Base-by-base conservation (phyloP, 2,329 filamentous ascomycete genomes). In the Ceratocystis smalleyi region DNA sequence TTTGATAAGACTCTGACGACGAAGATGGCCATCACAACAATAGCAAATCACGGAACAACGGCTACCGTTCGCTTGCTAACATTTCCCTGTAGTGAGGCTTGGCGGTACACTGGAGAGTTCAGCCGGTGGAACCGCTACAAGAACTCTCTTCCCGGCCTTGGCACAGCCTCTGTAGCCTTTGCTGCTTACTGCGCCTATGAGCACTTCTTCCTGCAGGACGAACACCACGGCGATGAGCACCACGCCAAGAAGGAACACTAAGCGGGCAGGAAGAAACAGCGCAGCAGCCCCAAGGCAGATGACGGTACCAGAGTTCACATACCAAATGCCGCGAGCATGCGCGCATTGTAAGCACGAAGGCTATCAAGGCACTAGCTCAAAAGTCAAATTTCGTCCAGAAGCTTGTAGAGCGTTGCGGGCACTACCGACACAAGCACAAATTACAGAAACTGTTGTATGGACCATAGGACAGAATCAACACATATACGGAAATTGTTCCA, bases 101-200 rank as follows among this genome's bases (percentile, higher is more conserved):
- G 94, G 94, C 83, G 94, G 76, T 96, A 96, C 80, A 85, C 82
- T 43, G 94, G 92, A 68, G 86, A 83, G 64, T 97, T 96, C 80
- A 87, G 86, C 69, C 84, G 92, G 71, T 88, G 80, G 78, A 95
- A 96, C 78, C 87, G 94, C 70, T 94, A 96, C 80, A 91, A 86
- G 78, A 79, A 82, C 71, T 80, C 84, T 68, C 90, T 99, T 74
- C 94, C 94, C 45, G 94, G 94, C 67, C 81, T 99, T 71, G 94
- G 94, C 68, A 95, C 92, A 70, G 94, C 91, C 40, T 88, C 88
- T 4, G 91, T 94, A 67, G 91, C 92, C 57, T 99, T 99, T 75
- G 84, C 87, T 61, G 86, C 79, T 68, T 99, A 99, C 78, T 90
- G 91, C 75, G 84, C 83, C 67, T 95, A 90, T 76, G 94, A 99